phyloP scores from a whole-genome alignment of 83 land plant species.

The Picea engelmannii region DNA sequence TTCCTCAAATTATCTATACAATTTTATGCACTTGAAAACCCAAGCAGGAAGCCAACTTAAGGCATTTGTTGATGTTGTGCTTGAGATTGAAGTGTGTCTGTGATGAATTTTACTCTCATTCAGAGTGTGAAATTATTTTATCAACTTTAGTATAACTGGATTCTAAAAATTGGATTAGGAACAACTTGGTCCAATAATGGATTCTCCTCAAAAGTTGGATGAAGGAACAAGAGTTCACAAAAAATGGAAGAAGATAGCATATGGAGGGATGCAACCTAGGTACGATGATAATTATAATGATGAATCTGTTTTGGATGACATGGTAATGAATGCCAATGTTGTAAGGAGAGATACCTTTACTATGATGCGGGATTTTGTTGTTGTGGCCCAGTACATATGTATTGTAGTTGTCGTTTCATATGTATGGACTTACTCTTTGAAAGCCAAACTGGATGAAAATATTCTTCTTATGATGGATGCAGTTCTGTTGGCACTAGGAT shows the following conservation, averaged over 20 bases:
- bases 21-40: too few species aligned
- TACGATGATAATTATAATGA: constrained; percentile 93
- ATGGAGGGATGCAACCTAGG: constrained; percentile 95
- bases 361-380: constrained; percentile 86
- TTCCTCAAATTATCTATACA: too few species aligned
- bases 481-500: constrained; percentile 61
- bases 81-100: too few species aligned
- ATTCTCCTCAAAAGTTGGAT: constrained; percentile 1
- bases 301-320: constrained; percentile 79
- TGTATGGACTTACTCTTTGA: constrained; percentile 83
- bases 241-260: constrained; percentile 86
- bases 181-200: constrained; percentile 9
- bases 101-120: too few species aligned
- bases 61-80: too few species aligned
- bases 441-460: constrained; percentile 51
- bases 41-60: too few species aligned
- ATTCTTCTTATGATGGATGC: constrained; percentile 70
- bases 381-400: constrained; percentile 81
- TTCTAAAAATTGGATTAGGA: neutral
- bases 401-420: constrained; percentile 77
- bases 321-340: constrained; percentile 94
- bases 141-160: too few species aligned
- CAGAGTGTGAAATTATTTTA: too few species aligned
- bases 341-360: constrained; percentile 75
- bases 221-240: constrained; percentile 10